phyloP scores from a whole-genome alignment of 495 filamentous ascomycete genomes.

The Monascus purpureus region DNA sequence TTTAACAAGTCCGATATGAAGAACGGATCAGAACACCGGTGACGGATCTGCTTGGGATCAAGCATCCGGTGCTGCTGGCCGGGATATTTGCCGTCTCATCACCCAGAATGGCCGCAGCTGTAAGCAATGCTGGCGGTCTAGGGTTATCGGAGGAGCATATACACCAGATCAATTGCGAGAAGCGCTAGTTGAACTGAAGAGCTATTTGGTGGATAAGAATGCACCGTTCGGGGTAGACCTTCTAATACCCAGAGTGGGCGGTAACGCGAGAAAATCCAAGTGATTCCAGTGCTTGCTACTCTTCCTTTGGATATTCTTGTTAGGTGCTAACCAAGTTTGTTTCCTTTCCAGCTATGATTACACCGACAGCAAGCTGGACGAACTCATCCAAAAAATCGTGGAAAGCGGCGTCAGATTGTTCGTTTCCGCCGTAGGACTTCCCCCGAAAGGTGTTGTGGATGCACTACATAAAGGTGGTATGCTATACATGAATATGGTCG shows the following conservation, averaged over 20 bases:
- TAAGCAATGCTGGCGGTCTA: conserved; percentile 91
- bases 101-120: conserved; percentile 90
- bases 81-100: conserved; percentile 99
- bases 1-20: conserved; percentile 26
- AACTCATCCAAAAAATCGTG: conserved; percentile 85
- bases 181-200: conserved; percentile 89
- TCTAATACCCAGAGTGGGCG: conserved; percentile 86
- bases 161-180: conserved; percentile 93
- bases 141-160: conserved; percentile 97
- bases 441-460: conserved; percentile 78
- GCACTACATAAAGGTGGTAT: conserved; percentile 74
- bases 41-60: conserved; percentile 93
- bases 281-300: conserved; percentile 22
- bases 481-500: conserved; percentile 99
- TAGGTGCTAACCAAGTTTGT: too few relatives aligned
- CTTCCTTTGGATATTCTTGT: conserved; percentile 2
- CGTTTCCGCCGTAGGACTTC: conserved; percentile 91
- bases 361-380: conserved; percentile 94
- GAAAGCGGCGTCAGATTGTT: conserved; percentile 81
- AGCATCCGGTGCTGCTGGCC: conserved; percentile 88
- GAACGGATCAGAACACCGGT: conserved; percentile 77
- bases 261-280: conserved; percentile 89
- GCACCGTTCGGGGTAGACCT: conserved; percentile 98
- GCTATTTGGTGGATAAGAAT: conserved; percentile 78
- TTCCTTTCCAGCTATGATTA: conserved; percentile 73